These are phyloP conservation scores for rapeseed (Brassica napus) DNA, from an alignment of 345 rosid genomes.

Conservation along the genomic window DNA sequence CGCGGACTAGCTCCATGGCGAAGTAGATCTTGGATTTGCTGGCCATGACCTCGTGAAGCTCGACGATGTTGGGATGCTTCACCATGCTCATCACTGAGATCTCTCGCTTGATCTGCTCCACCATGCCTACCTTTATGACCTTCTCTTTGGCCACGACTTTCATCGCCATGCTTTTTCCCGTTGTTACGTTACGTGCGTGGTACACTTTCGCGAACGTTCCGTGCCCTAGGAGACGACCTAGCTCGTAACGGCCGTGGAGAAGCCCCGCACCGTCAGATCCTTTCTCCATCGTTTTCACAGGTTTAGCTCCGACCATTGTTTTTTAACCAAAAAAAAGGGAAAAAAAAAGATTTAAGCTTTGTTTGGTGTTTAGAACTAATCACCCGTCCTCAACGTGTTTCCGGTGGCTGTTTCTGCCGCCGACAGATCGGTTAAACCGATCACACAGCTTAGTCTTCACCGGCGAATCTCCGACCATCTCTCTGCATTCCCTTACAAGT, in stretches of 20 bases:
- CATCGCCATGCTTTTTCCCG: slow-evolving; percentile 77
- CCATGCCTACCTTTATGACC: slow-evolving; percentile 83
- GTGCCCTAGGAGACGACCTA: slow-evolving; percentile 80
- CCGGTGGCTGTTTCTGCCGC: slow-evolving; percentile 90
- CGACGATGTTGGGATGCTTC: slow-evolving; percentile 76
- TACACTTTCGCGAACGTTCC: slow-evolving; percentile 93
- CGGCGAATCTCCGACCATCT: slow-evolving; percentile 60
- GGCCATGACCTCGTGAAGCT: slow-evolving; percentile 91
- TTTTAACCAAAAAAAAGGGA: not conserved
- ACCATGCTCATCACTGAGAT: slow-evolving; percentile 97
- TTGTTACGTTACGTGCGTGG: slow-evolving; percentile 58
- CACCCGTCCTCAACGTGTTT: slow-evolving; percentile 99
- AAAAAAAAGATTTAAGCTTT: not conserved
- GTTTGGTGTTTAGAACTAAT: slow-evolving; percentile 18
- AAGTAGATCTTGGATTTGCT: slow-evolving; percentile 91
- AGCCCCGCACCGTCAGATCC: slow-evolving; percentile 45
- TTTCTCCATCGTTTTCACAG: slow-evolving; percentile 32
- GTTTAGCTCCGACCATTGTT: slow-evolving; percentile 21
- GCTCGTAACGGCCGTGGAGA: slow-evolving; percentile 82
- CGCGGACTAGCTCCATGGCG: slow-evolving; percentile 90
- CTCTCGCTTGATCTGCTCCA: slow-evolving; percentile 86
- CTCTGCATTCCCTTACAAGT: slow-evolving; percentile 70
- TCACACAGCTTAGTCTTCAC: slow-evolving; percentile 52
- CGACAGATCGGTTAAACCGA: slow-evolving; percentile 51
- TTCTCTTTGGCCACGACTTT: slow-evolving; percentile 89